These are phyloP conservation scores for Irpex sp. DNA, from an alignment of 1,284 basidiomycete species.

Conservation along the genomic window DNA sequence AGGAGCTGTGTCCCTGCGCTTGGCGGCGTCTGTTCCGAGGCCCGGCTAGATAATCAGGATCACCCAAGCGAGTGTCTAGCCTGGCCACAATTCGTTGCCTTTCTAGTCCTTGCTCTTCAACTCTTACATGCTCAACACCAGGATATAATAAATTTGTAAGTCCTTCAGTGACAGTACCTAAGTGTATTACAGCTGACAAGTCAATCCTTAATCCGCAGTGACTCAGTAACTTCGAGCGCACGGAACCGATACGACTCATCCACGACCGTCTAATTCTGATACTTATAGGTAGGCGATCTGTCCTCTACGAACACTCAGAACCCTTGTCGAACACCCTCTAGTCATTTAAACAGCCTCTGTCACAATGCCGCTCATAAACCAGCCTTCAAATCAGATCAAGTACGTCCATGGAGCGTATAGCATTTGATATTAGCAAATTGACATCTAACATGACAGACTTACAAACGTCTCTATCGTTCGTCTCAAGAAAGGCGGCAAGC, in stretches of 20 bases:
- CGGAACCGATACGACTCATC: not conserved
- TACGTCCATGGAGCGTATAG: slow-evolving; percentile 22
- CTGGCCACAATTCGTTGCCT: not conserved
- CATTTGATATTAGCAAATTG: not conserved
- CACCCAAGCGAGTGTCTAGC: not conserved
- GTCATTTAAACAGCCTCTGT: slow-evolving; percentile 1
- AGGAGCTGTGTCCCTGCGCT: not conserved
- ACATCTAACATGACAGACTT: slow-evolving; percentile 44
- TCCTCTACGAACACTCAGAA: not conserved
- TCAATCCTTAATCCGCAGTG: not conserved
- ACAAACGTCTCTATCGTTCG: slow-evolving; percentile 97
- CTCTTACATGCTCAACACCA: not conserved
- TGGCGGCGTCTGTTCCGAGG: not conserved
- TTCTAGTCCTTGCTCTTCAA: not conserved
- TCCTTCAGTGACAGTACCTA: not conserved
- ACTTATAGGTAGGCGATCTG: not conserved
- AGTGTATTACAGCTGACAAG: too few relatives aligned
- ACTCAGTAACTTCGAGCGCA: not conserved
- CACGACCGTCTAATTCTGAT: not conserved
- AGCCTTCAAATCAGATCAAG: slow-evolving; percentile 88
- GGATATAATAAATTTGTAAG: not conserved
- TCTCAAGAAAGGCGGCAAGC: slow-evolving; percentile 93
- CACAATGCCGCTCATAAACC: slow-evolving; percentile 54
- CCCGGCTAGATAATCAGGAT: not conserved
- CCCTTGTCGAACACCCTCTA: not conserved